Evolutionary conservation across 2,329 filamentous ascomycete genomes (phyloP), one percentile per base, ranked within the genome.

Genomic region (Fonsecaea monophora): DNA sequence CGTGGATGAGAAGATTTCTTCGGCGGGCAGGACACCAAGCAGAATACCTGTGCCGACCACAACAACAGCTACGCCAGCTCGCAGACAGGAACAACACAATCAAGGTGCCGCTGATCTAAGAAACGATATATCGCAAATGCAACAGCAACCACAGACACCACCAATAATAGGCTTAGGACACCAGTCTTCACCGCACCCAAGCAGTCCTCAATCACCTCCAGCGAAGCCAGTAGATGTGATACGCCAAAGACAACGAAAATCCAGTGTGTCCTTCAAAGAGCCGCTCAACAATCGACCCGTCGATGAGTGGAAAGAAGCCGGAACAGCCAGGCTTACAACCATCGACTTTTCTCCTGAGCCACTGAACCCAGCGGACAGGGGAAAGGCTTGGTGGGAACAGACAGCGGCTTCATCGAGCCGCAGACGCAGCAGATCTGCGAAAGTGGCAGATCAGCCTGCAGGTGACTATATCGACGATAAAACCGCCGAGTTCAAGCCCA

Each of bases 351-450:
- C 91, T 66, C 83, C 91, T 37, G 81, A 83, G 64, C 77, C 81
- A 21, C 67, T 77, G 15, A 60, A 72, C 13, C 62, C 72, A 7
- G 72, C 74, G 35, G 86, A 88, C 50, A 84, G 81, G 68, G 82
- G 82, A 68, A 85, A 85, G 71, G 82, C 91, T 1, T 96, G 92
- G 92, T 95, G 92, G 92, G 92, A 96, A 75, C 82, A 83, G 60
- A 82, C 79, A 35, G 81, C 79, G 65, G 83, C 78, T 21, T 76
- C 77, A 1, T 79, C 81, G 56, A 79, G 78, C 45, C 78, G 79
- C 69, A 75, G 76, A 68, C 80, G 78, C 67, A 81, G 83, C 72
- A 78, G 79, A 73, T 84, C 78, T 62, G 82, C 84, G 68, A 77
- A 80, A 61, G 74, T 82, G 0, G 77, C 81, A 2, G 80, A 83